Evolutionary conservation across 495 filamentous ascomycete species (phyloP), one percentile per base, ranked within the genome.

Genomic region (Podospora pseudopauciseta): DNA sequence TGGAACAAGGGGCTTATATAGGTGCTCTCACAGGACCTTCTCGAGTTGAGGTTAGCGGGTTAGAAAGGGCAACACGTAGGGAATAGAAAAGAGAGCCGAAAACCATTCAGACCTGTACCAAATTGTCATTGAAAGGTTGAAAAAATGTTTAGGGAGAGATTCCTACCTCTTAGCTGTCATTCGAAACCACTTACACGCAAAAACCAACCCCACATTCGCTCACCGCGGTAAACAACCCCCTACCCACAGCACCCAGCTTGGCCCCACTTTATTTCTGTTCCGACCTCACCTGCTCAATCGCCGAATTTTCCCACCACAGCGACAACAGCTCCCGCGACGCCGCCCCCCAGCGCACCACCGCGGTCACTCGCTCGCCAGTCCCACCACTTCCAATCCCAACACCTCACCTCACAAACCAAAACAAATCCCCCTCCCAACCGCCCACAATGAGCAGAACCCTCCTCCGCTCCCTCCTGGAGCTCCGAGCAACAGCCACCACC

Each of bases 381-480:
- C 60, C 5, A 34, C 57, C 19, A 4, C 30, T 16, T 13, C 18
- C 13, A 55, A 19, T 55, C 19, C 53, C 16, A 23, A 32, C 15
- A 34, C 57, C 28, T 44, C 15, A 65, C 54, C 63, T 23, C 60
- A 68, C 28, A 54, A 1, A 49, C 6, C 65, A 19, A 64, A 11
- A 57, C 49, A 28, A 5, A 32, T 32, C 4, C 4, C 30, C 4
- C 30, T 53, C 62, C 54, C 7, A 58, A 58, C 18, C 68, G 53
- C n/a, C 68, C 58, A 70, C 61, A 65, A 83, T 84, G 81, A 84
- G 81, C 73, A 74, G 80, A 61, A 70, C 77, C 64, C 75, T 82
- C 53, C 73, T 84, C 61, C 81, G 81, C 79, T 80, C 81, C 80
- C 73, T 79, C 67, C 69, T 81, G 78, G 81, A 79, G 80, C 79